Conservation (phyloP, 768 basidiomycete species). For the Leccinellum rugosiceps region DNA sequence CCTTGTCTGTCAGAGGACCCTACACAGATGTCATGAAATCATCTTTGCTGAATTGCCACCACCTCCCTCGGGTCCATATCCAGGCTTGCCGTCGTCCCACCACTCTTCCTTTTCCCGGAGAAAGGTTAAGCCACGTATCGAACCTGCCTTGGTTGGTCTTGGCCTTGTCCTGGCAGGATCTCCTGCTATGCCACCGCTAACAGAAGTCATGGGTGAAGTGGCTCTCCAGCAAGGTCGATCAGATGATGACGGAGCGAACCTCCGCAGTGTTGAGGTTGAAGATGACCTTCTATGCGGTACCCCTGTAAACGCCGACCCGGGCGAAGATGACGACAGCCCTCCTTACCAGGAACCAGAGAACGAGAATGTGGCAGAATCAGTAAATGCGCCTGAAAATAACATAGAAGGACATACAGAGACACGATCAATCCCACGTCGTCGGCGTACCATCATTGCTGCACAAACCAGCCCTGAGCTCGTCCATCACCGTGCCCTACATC, state of each 20-base stretch:
- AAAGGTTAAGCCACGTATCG: constrained; percentile 69
- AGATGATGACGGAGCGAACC: constrained; percentile 54
- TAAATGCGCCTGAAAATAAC: constrained; percentile 3
- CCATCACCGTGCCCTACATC: constrained; percentile 50
- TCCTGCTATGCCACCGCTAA: constrained; percentile 73
- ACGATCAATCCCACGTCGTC: constrained; percentile 26
- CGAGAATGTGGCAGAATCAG: constrained; percentile 19
- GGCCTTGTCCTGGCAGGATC: constrained; percentile 75
- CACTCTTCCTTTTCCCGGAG: constrained; percentile 48
- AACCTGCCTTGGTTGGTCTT: constrained; percentile 81
- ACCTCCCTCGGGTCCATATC: constrained; percentile 64
- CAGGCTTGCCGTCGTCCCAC: constrained; percentile 48
- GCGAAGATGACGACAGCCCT: constrained; percentile 43
- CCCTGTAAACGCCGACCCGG: constrained; percentile 18
- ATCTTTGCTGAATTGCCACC: constrained; percentile 87
- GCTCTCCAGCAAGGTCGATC: constrained; percentile 87
- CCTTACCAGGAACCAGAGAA: constrained; percentile 40
- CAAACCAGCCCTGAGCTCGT: constrained; percentile 75
- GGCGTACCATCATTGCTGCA: constrained; percentile 57
- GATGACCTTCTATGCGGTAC: constrained; percentile 37
- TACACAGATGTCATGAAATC: constrained; percentile 92
- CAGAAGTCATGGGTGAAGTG: constrained; percentile 73
- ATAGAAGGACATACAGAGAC: constrained; percentile 13
- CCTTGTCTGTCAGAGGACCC: constrained; percentile 84
- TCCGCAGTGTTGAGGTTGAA: constrained; percentile 46